Base-by-base conservation (phyloP, 176 grass and related monocot species). In the Luzula sylvatica region DNA sequence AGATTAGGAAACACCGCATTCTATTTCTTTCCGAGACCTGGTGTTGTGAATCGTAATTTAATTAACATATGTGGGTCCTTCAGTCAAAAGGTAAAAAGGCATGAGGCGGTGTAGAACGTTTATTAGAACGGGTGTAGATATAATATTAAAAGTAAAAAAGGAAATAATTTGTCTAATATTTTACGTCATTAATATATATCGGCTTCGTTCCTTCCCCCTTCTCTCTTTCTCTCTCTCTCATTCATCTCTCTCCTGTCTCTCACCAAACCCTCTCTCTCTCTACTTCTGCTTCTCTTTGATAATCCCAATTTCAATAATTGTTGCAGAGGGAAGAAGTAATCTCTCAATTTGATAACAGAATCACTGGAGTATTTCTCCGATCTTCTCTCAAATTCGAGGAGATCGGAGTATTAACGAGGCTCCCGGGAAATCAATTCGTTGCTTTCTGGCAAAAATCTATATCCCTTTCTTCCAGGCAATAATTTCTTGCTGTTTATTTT, bases 261-360 rank as follows among this genome's bases (percentile, higher is more conserved):
- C 57, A 61, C 57, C 57, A 61, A 45, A 61, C 39, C 57, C 19
- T 45, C n/a, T n/a, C n/a, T n/a, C n/a, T 61, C 57, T 61, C 57
- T 45, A 46, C 12, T n/a, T n/a, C n/a, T n/a, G n/a, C n/a, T n/a
- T 56, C 44, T 18, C 35, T 61, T 24, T 61, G 23, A 35, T 8
- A 61, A 44, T 61, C 40, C 56, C 6, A 27, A 56, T 38, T 56
- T 56, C 24, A n/a, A n/a, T n/a, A n/a, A n/a, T n/a, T n/a, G n/a
- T n/a, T n/a, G n/a, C n/a, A n/a, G n/a, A n/a, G n/a, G n/a, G n/a
- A n/a, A n/a, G n/a, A n/a, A n/a, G n/a, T n/a, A n/a, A n/a, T n/a
- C n/a, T n/a, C n/a, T n/a, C n/a, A n/a, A n/a, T n/a, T n/a, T n/a
- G n/a, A 56, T 56, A 61, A 61, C 39, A 61, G 57, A 61, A 26